phyloP scores from a whole-genome alignment of 495 filamentous ascomycete genomes.

The Bombardia bombarda region DNA sequence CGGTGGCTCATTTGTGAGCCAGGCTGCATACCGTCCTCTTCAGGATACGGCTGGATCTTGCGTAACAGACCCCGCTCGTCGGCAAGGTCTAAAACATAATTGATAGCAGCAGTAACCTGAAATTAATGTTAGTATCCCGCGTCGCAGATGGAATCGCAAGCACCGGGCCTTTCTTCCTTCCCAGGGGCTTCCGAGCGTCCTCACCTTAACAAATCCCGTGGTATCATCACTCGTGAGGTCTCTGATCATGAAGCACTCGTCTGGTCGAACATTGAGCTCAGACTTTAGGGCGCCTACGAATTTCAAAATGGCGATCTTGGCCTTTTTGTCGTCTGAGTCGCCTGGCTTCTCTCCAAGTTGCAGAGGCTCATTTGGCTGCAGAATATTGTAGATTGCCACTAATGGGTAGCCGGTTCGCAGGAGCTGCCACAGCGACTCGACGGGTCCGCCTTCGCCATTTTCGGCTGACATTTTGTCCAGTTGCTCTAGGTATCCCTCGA shows the following conservation, averaged over 20 bases:
- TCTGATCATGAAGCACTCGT: constrained; percentile 83
- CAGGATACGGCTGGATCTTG: constrained; percentile 40
- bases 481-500: constrained; percentile 61
- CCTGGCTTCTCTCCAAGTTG: constrained; percentile 50
- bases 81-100: constrained; percentile 81
- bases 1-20: constrained; percentile 63
- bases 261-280: constrained; percentile 65
- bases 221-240: constrained; percentile 92
- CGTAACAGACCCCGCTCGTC: constrained; percentile 64
- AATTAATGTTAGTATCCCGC: constrained; percentile 9
- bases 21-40: constrained; percentile 35
- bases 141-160: neutral
- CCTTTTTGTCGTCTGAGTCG: constrained; percentile 52
- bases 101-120: constrained; percentile 63
- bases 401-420: constrained; percentile 79
- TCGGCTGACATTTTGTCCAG: constrained; percentile 45
- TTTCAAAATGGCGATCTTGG: constrained; percentile 51
- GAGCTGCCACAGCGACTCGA: constrained; percentile 84
- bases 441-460: constrained; percentile 63
- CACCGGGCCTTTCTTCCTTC: too few species aligned
- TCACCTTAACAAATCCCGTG: constrained; percentile 91
- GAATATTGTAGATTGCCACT: constrained; percentile 79
- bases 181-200: constrained; percentile 1
- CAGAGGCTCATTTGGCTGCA: constrained; percentile 57
- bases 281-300: constrained; percentile 48